Evolutionary conservation across 495 filamentous ascomycete genomes (phyloP).

Genomic region (Penicillium cosmopolitanum): DNA sequence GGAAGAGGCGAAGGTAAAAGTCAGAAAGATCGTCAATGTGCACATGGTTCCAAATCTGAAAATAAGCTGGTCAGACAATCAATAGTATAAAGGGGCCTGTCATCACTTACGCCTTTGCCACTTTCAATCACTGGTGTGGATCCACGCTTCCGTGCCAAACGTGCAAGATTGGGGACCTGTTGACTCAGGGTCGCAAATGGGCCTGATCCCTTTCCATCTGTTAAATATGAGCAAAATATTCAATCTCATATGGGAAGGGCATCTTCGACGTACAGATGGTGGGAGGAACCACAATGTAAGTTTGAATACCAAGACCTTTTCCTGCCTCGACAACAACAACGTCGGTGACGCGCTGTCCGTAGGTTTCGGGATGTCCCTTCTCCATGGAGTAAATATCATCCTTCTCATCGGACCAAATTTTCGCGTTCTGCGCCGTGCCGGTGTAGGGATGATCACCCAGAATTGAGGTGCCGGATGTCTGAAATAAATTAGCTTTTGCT

Average conservation of each 20-base stretch:
- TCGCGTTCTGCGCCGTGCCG: slow-evolving; percentile 27
- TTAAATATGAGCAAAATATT: not conserved
- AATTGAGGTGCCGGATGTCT: slow-evolving; percentile 56
- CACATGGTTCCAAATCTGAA: slow-evolving; percentile 47
- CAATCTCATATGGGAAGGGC: not conserved
- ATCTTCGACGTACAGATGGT: slow-evolving; percentile 37
- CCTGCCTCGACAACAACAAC: slow-evolving; percentile 47
- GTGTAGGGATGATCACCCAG: slow-evolving; percentile 49
- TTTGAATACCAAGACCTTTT: slow-evolving; percentile 40
- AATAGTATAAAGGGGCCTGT: not conserved
- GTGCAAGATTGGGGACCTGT: slow-evolving; percentile 10
- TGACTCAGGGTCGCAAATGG: slow-evolving; percentile 7
- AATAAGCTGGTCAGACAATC: slow-evolving; percentile 30
- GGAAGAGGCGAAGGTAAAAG: slow-evolving; percentile 38
- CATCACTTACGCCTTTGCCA: slow-evolving; percentile 4
- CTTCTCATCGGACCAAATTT: slow-evolving; percentile 46
- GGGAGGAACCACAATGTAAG: slow-evolving; percentile 51
- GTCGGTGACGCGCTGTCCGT: slow-evolving; percentile 51
- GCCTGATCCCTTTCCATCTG: slow-evolving; percentile 6
- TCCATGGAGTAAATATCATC: slow-evolving; percentile 45
- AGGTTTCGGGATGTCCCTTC: slow-evolving; percentile 40
- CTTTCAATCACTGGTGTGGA: slow-evolving; percentile 5
- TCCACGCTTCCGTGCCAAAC: slow-evolving; percentile 1
- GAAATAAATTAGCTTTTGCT: slow-evolving; percentile 16
- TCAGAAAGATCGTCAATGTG: slow-evolving; percentile 50